These are phyloP conservation scores for Solanum lycopersicoides DNA, from an alignment of 257 asterid genomes.

Conservation along the genomic window DNA sequence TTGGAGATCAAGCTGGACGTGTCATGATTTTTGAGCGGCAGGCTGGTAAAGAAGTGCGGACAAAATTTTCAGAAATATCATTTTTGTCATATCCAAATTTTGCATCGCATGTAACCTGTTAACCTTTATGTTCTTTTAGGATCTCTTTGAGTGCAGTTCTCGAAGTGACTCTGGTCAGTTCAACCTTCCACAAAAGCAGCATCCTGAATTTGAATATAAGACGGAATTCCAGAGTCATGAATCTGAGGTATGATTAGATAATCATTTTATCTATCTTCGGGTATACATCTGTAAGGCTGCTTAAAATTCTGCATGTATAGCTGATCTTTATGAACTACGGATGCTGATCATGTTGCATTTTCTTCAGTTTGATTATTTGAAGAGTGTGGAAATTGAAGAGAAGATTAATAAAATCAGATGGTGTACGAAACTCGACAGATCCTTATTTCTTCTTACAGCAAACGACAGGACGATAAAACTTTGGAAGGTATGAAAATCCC, in stretches of 20 bases:
- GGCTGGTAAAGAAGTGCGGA: conserved; percentile 49
- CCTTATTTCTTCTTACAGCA: conserved; percentile 55
- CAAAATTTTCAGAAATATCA: background rate
- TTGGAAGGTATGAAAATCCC: conserved; percentile 60
- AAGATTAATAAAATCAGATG: conserved; percentile 61
- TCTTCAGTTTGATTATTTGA: conserved; percentile 73
- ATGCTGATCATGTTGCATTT: conserved; percentile 14
- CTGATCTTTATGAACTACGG: background rate
- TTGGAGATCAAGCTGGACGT: conserved; percentile 90
- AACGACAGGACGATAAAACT: conserved; percentile 77
- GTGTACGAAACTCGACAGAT: conserved; percentile 47
- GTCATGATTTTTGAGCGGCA: conserved; percentile 46
- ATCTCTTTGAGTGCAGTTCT: conserved; percentile 21
- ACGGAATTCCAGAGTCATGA: conserved; percentile 94
- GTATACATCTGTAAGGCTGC: background rate
- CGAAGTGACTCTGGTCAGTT: conserved; percentile 47
- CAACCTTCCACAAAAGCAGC: conserved; percentile 29
- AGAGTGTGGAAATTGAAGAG: conserved; percentile 85
- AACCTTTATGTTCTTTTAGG: conserved; percentile 26
- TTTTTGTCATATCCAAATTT: background rate
- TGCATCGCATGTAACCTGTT: background rate
- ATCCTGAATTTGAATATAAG: conserved; percentile 55
- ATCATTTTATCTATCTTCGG: background rate
- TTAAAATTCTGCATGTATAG: background rate
- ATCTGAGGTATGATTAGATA: conserved; percentile 49